A percentile compares a stretch with the other conserved stretches of the same genome.
Conservation (phyloP, 495 filamentous ascomycete genomes). For the Oleoguttula mirabilis region DNA sequence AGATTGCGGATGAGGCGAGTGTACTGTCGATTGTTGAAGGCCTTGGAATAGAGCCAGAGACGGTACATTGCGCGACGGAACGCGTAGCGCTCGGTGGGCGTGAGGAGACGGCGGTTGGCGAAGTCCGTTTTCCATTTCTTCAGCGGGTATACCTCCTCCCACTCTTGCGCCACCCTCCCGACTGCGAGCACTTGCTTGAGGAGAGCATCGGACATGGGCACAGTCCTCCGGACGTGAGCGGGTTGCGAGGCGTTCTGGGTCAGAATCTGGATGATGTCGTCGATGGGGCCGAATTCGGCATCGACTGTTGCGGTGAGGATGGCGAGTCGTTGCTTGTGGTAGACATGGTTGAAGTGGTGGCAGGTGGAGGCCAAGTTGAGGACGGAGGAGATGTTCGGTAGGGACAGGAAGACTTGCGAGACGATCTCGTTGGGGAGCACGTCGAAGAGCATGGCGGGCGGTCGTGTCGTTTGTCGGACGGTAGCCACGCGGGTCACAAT, state of each 20-base stretch:
- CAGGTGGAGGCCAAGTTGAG: conserved; percentile 43
- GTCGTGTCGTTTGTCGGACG: background rate
- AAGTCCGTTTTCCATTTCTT: conserved; percentile 53
- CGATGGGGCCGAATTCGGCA: conserved; percentile 48
- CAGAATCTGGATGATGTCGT: conserved; percentile 48
- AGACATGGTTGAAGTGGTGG: conserved; percentile 42
- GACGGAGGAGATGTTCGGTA: conserved; percentile 40
- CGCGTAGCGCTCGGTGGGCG: conserved; percentile 40
- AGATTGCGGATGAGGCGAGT: conserved; percentile 38
- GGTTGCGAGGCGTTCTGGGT: conserved; percentile 46
- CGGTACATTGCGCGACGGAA: conserved; percentile 58
- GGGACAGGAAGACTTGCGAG: conserved; percentile 47
- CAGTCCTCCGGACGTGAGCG: conserved; percentile 38
- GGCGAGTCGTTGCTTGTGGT: conserved; percentile 39
- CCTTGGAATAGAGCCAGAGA: conserved; percentile 52
- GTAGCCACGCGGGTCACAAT: background rate
- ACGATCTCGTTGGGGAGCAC: conserved; percentile 50
- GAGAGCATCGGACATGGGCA: conserved; percentile 41
- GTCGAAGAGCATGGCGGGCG: conserved; percentile 35
- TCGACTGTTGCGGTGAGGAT: conserved; percentile 43
- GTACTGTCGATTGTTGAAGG: conserved; percentile 42
- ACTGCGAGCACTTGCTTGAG: conserved; percentile 45
- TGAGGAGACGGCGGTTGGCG: conserved; percentile 51
- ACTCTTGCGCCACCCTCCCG: conserved; percentile 48
- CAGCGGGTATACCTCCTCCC: conserved; percentile 56